Base-by-base conservation (phyloP, 2,329 filamentous ascomycete genomes). In the Ceratocystis lukuohia region DNA sequence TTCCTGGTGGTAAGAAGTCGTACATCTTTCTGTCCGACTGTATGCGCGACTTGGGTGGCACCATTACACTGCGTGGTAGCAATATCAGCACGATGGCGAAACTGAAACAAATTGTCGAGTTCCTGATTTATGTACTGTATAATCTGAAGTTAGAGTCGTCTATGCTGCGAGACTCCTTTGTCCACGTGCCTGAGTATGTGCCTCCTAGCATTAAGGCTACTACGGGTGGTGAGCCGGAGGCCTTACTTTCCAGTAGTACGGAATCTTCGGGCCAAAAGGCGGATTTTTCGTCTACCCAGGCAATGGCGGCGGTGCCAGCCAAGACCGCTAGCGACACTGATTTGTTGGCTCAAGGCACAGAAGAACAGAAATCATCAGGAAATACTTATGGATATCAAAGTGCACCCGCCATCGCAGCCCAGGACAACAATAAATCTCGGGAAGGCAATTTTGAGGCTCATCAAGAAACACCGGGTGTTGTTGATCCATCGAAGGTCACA, bases 41-140 rank as follows among this genome's bases (percentile, higher is more conserved):
- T 71, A 85, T 88, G 7, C 90, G 89, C 69, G 88, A 95, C 68
- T 83, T 99, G 1, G 95, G 94, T 0, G 97, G 94, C 73, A 99
- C 94, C 0, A 96, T 99, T 71, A 90, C 91, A 12, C 79, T 99
- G 25, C 86, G 94, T 59, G 94, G 94, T 1, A 89, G 88, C 2
- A 85, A 88, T 68, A 86, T 85, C 37, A 78, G 83, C 61, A 80
- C 85, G 0, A 80, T 99, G 20, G 80, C 85, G 1, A 89, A 86
- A 71, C 85, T 99, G 75, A 99, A 99, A 76, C 84, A 86, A 64
- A 94, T 99, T 70, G 94, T 93, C 10, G 94, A 99, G 73, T 97
- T 99, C 73, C 96, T 99, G 93, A 88, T 95, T 46, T 99, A 97
- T 71, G 95, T 99, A 22, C 92, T 97, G 12, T 99, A 99, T 76